Conservation (phyloP, 306 rosid species). For the Rubus parviflorus region DNA sequence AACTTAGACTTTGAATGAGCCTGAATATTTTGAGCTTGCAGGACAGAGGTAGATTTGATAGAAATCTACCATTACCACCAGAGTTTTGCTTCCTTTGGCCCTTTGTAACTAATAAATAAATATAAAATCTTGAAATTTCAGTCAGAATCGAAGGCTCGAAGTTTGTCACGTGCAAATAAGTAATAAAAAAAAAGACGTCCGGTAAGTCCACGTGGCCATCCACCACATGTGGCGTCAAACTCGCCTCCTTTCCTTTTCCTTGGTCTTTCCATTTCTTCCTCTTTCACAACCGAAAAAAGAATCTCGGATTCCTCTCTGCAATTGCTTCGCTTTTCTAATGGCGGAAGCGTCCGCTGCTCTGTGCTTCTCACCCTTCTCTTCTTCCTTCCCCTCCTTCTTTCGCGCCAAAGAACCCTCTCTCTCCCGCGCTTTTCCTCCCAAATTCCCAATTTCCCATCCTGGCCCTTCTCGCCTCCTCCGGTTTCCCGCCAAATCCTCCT, state of each 20-base stretch:
- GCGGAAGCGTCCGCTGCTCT: conserved; percentile 57
- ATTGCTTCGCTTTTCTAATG: conserved; percentile 31
- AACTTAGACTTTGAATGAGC: too few species aligned
- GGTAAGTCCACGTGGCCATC: conserved; percentile 7
- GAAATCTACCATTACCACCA: too few species aligned
- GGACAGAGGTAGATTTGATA: too few species aligned
- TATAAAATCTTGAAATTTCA: not conserved
- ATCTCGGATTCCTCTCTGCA: not conserved
- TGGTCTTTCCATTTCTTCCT: conserved; percentile 2
- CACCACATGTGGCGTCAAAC: conserved; percentile 29
- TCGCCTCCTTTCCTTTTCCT: conserved; percentile 7
- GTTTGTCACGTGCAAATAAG: not conserved
- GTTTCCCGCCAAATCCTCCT: conserved; percentile 46
- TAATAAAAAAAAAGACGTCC: not conserved
- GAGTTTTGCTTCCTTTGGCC: too few species aligned
- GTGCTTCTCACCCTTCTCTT: conserved; percentile 46
- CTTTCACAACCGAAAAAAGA: not conserved
- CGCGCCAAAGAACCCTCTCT: conserved; percentile 29
- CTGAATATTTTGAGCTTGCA: too few species aligned
- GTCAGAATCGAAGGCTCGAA: not conserved
- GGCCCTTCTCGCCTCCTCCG: conserved; percentile 48
- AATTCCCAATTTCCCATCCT: conserved; percentile 31
- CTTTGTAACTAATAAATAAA: too few species aligned
- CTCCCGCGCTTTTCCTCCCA: conserved; percentile 23
- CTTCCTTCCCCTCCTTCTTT: conserved; percentile 34